These are phyloP conservation scores for Perkinsus marinus DNA, from an alignment of 169 alveolate genomes.

Conservation along the genomic window DNA sequence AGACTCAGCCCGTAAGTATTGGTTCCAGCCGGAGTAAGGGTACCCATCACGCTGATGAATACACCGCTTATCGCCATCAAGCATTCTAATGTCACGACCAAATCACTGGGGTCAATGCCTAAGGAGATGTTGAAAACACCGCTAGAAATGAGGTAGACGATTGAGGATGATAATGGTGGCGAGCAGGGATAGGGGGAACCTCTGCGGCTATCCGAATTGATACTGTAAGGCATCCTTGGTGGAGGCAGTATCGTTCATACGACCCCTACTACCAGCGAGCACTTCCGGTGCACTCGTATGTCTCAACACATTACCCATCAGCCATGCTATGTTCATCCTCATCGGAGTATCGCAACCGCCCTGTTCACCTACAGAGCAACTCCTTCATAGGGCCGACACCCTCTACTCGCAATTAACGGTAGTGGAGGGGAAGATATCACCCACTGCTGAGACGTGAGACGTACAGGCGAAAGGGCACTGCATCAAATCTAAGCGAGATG, in stretches of 20 bases:
- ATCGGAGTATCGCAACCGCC: background rate
- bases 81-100: background rate
- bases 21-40: background rate
- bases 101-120: background rate
- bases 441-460: no score
- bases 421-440: no score
- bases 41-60: background rate
- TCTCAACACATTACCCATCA: background rate
- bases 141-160: background rate
- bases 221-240: no score
- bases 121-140: background rate
- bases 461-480: no score
- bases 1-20: background rate
- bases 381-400: no score
- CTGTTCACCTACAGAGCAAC: background rate
- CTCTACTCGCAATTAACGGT: no score
- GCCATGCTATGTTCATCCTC: background rate
- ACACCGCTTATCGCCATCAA: background rate
- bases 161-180: background rate
- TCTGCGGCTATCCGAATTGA: no score
- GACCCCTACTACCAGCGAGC: background rate
- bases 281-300: background rate
- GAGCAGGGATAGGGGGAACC: background rate
- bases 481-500: no score
- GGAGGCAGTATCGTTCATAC: no score